Conservation (phyloP, 176 grass and related monocot species). For the Neostapfia colusana region DNA sequence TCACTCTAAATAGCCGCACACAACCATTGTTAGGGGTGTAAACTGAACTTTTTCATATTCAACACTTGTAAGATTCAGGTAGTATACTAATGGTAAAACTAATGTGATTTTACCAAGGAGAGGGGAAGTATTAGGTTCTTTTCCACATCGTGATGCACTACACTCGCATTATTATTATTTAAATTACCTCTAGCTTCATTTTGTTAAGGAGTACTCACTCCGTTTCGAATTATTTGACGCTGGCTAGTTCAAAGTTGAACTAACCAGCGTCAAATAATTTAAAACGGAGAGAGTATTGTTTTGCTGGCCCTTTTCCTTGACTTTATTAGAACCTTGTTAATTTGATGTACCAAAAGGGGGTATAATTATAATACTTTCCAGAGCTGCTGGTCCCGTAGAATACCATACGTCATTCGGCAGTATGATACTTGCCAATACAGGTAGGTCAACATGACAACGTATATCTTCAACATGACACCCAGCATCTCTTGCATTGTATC, state of each 20-base stretch:
- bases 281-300: no score
- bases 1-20: background rate
- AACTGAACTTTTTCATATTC: background rate
- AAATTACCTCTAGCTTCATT: constrained; percentile 20
- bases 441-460: constrained; percentile 46
- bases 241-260: no score
- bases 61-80: constrained; percentile 8
- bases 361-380: background rate
- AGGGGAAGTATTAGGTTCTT: constrained; percentile 50
- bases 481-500: background rate
- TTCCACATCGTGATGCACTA: constrained; percentile 53
- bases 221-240: no score
- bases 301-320: constrained; percentile 23
- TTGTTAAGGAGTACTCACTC: background rate
- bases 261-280: no score
- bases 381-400: background rate
- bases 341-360: constrained; percentile 16
- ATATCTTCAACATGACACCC: constrained; percentile 13
- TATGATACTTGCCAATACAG: constrained; percentile 38
- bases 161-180: background rate
- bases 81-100: constrained; percentile 40
- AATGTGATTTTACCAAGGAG: constrained; percentile 43
- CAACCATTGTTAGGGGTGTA: background rate
- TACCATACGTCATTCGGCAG: constrained; percentile 23
- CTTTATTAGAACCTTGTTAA: constrained; percentile 26